Evolutionary conservation across 805 yeast genomes (phyloP).

Genomic region (Isabelozyma gotoi): DNA sequence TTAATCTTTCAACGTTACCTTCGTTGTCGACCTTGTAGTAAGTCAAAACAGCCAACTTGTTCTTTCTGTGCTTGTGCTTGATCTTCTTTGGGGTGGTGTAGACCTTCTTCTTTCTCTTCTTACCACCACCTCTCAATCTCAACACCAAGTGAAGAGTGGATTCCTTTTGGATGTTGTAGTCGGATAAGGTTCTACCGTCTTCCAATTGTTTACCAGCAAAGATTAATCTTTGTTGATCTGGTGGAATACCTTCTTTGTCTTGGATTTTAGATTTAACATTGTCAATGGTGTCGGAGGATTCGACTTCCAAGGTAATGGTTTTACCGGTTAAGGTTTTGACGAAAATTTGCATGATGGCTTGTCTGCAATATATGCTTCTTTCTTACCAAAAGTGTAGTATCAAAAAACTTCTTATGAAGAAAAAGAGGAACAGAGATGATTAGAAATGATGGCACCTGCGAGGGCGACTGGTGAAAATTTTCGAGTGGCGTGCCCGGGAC

Average conservation of each 20-base stretch:
- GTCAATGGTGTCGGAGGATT: slow-evolving; percentile 98
- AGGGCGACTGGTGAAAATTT: slow-evolving; percentile 3
- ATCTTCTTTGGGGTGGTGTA: slow-evolving; percentile 99
- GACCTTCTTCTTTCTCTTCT: slow-evolving; percentile 99
- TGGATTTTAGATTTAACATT: slow-evolving; percentile 98
- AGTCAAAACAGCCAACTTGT: slow-evolving; percentile 97
- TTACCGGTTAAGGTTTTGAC: slow-evolving; percentile 99
- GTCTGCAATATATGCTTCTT: slow-evolving; percentile 48
- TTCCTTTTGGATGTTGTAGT: slow-evolving; percentile 99
- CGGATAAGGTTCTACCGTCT: slow-evolving; percentile 98
- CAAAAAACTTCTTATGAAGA: background rate
- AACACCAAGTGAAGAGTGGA: slow-evolving; percentile 94
- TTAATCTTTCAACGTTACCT: slow-evolving; percentile 97
- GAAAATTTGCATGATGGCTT: slow-evolving; percentile 81
- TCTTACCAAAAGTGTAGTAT: slow-evolving; percentile 35
- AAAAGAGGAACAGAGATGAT: background rate
- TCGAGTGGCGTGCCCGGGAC: background rate
- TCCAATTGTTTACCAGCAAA: slow-evolving; percentile 99
- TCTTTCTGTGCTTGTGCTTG: slow-evolving; percentile 99
- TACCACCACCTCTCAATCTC: slow-evolving; percentile 97
- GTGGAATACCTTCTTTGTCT: slow-evolving; percentile 99
- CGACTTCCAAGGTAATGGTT: slow-evolving; percentile 98
- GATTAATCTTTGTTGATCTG: slow-evolving; percentile 99
- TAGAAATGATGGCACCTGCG: background rate
- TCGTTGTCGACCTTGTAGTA: slow-evolving; percentile 99